phyloP scores from a whole-genome alignment of 768 basidiomycete species.

The Boletus coccyginus region DNA sequence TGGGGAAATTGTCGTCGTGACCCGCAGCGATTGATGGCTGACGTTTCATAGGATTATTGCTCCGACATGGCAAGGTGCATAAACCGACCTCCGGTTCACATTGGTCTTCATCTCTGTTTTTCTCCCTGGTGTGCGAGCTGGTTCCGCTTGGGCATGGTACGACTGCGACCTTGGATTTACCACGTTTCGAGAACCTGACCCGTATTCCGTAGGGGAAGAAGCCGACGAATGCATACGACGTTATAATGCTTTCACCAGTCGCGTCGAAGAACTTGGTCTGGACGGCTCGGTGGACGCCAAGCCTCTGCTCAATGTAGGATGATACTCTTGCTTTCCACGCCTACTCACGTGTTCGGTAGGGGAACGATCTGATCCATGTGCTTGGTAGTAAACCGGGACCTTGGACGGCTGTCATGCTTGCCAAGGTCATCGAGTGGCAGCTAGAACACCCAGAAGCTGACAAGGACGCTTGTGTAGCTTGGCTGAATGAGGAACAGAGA shows the following conservation, averaged over 20 bases:
- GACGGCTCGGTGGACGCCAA: slow-evolving; percentile 61
- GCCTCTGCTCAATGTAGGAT: slow-evolving; percentile 75
- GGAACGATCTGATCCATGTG: slow-evolving; percentile 56
- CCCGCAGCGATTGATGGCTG: background rate
- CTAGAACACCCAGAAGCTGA: slow-evolving; percentile 68
- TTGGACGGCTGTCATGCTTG: slow-evolving; percentile 63
- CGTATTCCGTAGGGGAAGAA: slow-evolving; percentile 35
- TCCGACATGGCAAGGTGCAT: slow-evolving; percentile 68
- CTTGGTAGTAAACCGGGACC: slow-evolving; percentile 64
- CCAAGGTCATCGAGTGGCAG: slow-evolving; percentile 82
- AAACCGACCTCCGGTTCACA: slow-evolving; percentile 56
- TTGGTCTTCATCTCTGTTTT: slow-evolving; percentile 72
- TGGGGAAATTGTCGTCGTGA: background rate
- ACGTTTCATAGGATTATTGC: slow-evolving; percentile 50
- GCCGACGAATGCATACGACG: slow-evolving; percentile 48
- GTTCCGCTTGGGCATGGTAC: slow-evolving; percentile 48
- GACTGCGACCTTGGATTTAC: slow-evolving; percentile 2
- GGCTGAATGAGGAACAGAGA: slow-evolving; percentile 58
- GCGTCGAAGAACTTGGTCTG: slow-evolving; percentile 62
- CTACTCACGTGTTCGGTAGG: slow-evolving; percentile 45
- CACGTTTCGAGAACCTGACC: background rate
- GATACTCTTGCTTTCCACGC: background rate
- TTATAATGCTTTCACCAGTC: slow-evolving; percentile 66
- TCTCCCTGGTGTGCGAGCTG: slow-evolving; percentile 73
- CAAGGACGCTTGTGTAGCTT: slow-evolving; percentile 64